Conservation (phyloP, 345 rosid genomes). For the Dipteronia dyeriana region DNA sequence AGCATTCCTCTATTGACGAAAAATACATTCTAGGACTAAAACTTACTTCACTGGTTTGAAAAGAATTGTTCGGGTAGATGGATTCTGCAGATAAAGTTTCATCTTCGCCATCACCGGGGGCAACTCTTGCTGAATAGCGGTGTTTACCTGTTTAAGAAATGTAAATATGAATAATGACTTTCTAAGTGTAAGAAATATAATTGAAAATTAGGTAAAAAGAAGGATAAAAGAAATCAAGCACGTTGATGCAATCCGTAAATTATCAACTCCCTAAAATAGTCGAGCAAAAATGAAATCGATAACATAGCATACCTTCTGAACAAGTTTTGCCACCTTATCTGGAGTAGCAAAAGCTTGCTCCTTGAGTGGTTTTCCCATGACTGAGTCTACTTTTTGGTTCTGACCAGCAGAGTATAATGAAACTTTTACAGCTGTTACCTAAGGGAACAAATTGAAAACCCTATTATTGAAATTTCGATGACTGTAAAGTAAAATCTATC, state of each 20-base stretch:
- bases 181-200: no score
- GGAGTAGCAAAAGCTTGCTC: conserved; percentile 97
- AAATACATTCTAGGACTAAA: neutral
- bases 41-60: conserved; percentile 95
- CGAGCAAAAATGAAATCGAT: neutral
- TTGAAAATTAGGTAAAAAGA: no score
- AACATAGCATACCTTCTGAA: conserved; percentile 68
- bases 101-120: conserved; percentile 75
- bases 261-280: neutral
- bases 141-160: conserved; percentile 54
- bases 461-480: neutral
- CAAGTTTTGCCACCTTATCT: conserved; percentile 91
- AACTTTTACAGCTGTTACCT: conserved; percentile 92
- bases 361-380: conserved; percentile 83
- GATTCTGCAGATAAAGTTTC: conserved; percentile 91
- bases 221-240: no score
- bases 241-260: no score
- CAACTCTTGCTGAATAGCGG: conserved; percentile 73
- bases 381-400: conserved; percentile 63
- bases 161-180: neutral
- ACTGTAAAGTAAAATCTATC: neutral
- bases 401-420: conserved; percentile 65
- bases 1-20: neutral
- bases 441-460: conserved; percentile 24
- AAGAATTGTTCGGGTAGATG: conserved; percentile 83